Percentiles rank a stretch among this genome's conserved stretches.
Evolutionary conservation across 352 stramenopile species (phyloP).

Genomic region (Globisporangium nunn): DNA sequence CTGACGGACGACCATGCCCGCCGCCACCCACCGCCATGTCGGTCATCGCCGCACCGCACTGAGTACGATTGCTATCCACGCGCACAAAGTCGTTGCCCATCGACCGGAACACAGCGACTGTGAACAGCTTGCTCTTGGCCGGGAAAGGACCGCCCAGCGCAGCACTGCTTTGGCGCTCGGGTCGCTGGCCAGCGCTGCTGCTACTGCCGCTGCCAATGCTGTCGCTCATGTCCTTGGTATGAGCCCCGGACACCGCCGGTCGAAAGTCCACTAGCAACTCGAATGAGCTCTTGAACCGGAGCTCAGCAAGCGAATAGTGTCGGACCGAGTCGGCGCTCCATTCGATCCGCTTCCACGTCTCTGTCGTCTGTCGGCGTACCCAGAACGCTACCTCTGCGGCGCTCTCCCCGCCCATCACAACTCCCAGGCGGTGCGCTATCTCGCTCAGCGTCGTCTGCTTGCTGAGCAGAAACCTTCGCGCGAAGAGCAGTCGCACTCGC

Average conservation of each 20-base stretch:
- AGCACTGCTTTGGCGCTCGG: slow-evolving; percentile 1
- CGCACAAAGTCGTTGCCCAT: slow-evolving; percentile 61
- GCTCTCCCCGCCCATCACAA: slow-evolving; percentile 40
- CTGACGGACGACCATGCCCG: slow-evolving; percentile 3
- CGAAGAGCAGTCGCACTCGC: slow-evolving; percentile 52
- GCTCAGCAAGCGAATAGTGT: slow-evolving; percentile 26
- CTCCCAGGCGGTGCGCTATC: slow-evolving; percentile 46
- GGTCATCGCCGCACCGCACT: background rate
- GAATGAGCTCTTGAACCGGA: slow-evolving; percentile 38
- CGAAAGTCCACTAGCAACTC: slow-evolving; percentile 72
- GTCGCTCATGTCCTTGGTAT: slow-evolving; percentile 7
- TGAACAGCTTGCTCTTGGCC: slow-evolving; percentile 14
- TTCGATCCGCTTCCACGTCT: slow-evolving; percentile 55
- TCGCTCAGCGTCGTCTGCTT: slow-evolving; percentile 36
- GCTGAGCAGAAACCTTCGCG: slow-evolving; percentile 37
- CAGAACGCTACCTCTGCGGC: slow-evolving; percentile 51
- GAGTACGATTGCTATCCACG: background rate
- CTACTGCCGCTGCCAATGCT: slow-evolving; percentile 12
- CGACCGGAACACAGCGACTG: slow-evolving; percentile 39
- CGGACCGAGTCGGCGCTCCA: slow-evolving; percentile 34
- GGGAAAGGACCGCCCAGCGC: slow-evolving; percentile 11
- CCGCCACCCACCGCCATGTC: background rate
- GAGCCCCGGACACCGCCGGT: slow-evolving; percentile 20
- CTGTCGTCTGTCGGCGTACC: slow-evolving; percentile 44
- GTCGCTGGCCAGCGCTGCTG: slow-evolving; percentile 12